A percentile compares a stretch with the other conserved stretches of the same genome.
These are phyloP conservation scores for Dothidotthia symphoricarpi DNA, from an alignment of 2,329 filamentous ascomycete genomes.

Conservation along the genomic window DNA sequence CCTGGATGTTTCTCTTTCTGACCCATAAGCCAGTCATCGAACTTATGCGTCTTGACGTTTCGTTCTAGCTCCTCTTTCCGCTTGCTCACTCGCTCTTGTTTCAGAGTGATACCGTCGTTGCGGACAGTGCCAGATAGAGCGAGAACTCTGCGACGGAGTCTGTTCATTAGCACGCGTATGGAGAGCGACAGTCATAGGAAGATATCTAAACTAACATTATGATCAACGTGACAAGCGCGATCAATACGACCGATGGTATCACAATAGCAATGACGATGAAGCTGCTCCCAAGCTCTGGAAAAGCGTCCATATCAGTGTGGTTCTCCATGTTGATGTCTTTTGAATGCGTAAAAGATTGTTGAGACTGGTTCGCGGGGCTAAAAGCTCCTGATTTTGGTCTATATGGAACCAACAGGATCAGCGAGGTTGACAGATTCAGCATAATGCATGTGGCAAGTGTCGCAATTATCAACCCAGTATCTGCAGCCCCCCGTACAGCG, in stretches of 20 bases:
- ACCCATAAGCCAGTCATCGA: slow-evolving; percentile 33
- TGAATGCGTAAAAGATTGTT: not conserved
- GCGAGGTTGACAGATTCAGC: slow-evolving; percentile 12
- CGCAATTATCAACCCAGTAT: slow-evolving; percentile 7
- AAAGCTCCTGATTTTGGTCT: not conserved
- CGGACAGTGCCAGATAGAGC: slow-evolving; percentile 19
- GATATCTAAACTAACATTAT: slow-evolving; percentile 22
- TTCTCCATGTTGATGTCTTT: slow-evolving; percentile 15
- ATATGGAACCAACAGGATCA: slow-evolving; percentile 4
- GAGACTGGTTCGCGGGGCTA: no score
- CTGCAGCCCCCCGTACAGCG: no score
- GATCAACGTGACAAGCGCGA: slow-evolving; percentile 32
- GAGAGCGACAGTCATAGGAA: not conserved
- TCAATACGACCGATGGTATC: slow-evolving; percentile 32
- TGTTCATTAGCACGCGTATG: slow-evolving; percentile 6
- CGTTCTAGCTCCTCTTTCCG: slow-evolving; percentile 33
- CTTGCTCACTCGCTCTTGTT: slow-evolving; percentile 26
- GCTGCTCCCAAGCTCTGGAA: slow-evolving; percentile 7
- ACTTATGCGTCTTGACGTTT: slow-evolving; percentile 32
- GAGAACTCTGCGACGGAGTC: slow-evolving; percentile 22
- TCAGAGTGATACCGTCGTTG: slow-evolving; percentile 11
- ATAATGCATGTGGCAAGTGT: slow-evolving; percentile 12
- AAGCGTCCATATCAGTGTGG: slow-evolving; percentile 7
- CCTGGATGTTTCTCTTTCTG: slow-evolving; percentile 23
- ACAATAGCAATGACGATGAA: slow-evolving; percentile 32